A percentile compares a stretch with the other conserved stretches of the same genome.
Evolutionary conservation across 441 rosid genomes (phyloP).

Genomic region (Oxalis stricta): DNA sequence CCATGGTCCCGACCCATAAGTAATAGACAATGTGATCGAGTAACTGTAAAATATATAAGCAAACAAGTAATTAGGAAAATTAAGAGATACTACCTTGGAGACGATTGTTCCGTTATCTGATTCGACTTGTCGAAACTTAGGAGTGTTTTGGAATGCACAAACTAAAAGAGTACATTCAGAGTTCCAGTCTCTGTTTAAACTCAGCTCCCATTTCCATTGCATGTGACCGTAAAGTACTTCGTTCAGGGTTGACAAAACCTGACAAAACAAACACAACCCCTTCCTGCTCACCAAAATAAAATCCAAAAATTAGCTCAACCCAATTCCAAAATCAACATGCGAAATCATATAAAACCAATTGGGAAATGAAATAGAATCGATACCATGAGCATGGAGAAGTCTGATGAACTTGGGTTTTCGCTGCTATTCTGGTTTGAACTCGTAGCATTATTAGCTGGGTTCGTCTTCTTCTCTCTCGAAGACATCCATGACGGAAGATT

Average conservation of each 20-base stretch:
- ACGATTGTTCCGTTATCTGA: slow-evolving; percentile 68
- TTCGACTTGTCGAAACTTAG: slow-evolving; percentile 83
- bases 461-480: slow-evolving; percentile 13
- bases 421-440: too few species aligned
- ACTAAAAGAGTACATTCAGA: slow-evolving; percentile 69
- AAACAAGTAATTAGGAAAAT: not conserved
- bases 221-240: slow-evolving; percentile 61
- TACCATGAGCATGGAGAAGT: slow-evolving; percentile 58
- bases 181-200: slow-evolving; percentile 72
- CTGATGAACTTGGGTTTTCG: not conserved
- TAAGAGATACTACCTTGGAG: slow-evolving; percentile 43
- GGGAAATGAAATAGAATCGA: not conserved
- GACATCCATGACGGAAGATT: slow-evolving; percentile 88
- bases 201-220: slow-evolving; percentile 89
- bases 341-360: too few species aligned
- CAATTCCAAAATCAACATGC: not conserved
- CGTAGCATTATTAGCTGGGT: too few species aligned
- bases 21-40: too few species aligned
- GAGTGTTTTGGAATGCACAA: slow-evolving; percentile 82
- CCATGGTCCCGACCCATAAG: too few species aligned
- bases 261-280: slow-evolving; percentile 78
- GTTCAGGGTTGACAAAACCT: slow-evolving; percentile 88
- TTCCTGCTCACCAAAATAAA: slow-evolving; percentile 38
- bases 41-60: not conserved
- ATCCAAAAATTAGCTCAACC: slow-evolving; percentile 6